Conservation (phyloP, 768 basidiomycete genomes). For the Lactarius pseudohatsudake region DNA sequence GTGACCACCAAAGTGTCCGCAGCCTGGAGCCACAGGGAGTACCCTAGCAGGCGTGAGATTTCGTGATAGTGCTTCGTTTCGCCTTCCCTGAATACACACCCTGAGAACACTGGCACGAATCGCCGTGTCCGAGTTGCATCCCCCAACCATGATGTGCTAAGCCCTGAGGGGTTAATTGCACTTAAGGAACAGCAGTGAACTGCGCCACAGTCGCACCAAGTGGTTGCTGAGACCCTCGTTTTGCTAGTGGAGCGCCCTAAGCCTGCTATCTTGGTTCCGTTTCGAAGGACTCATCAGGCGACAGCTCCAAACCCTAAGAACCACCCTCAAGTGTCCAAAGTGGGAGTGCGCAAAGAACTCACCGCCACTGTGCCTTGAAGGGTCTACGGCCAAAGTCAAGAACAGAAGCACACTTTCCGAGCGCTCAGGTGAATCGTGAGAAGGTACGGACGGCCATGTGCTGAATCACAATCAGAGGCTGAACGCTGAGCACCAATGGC, state of each 20-base stretch:
- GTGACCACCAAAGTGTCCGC: neutral
- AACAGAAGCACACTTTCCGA: neutral
- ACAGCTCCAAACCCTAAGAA: neutral
- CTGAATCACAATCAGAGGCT: slow-evolving; percentile 6
- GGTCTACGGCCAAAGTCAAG: neutral
- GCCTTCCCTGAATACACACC: neutral
- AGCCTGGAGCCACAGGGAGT: neutral
- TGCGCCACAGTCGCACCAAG: neutral
- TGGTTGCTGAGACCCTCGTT: neutral
- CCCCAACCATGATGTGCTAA: neutral
- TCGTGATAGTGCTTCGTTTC: neutral
- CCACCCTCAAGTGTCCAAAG: neutral
- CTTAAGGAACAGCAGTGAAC: neutral
- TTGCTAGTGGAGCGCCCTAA: neutral
- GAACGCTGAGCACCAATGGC: neutral
- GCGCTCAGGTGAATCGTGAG: slow-evolving; percentile 5
- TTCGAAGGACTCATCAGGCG: neutral
- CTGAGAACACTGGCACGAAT: neutral
- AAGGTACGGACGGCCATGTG: slow-evolving; percentile 13
- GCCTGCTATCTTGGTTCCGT: neutral
- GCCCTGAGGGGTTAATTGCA: neutral
- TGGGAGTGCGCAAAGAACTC: slow-evolving; percentile 18
- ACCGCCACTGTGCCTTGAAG: neutral
- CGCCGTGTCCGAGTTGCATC: neutral
- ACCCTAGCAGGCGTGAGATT: neutral